Evolutionary conservation across 495 filamentous ascomycete genomes (phyloP).

Genomic region (Xylaria scruposa): DNA sequence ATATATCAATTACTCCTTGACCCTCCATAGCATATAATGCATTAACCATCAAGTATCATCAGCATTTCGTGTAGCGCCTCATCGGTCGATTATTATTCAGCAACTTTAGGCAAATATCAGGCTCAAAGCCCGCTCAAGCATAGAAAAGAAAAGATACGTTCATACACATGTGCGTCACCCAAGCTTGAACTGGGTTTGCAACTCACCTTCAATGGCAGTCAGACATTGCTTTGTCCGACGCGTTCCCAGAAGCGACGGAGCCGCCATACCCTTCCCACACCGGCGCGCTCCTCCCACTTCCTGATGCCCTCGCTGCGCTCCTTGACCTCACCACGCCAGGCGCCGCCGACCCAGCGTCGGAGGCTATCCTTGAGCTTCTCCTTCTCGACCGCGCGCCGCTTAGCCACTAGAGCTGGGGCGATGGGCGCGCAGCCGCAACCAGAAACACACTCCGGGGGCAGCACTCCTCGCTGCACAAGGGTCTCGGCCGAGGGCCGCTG

Average conservation of each 20-base stretch:
- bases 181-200: background rate
- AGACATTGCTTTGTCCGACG: constrained; percentile 40
- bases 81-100: background rate
- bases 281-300: constrained; percentile 49
- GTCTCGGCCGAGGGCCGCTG: constrained; percentile 49
- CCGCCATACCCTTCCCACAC: constrained; percentile 57
- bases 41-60: background rate
- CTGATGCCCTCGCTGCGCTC: constrained; percentile 47
- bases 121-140: background rate
- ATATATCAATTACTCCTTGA: background rate
- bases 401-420: constrained; percentile 50
- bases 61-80: background rate
- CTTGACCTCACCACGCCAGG: constrained; percentile 51
- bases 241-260: constrained; percentile 61
- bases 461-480: constrained; percentile 53
- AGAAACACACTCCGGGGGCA: constrained; percentile 54
- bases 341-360: constrained; percentile 56
- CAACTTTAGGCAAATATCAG: constrained; percentile 4
- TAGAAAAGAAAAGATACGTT: background rate
- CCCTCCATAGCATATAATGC: background rate
- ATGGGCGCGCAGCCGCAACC: constrained; percentile 37
- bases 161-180: background rate
- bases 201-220: constrained; percentile 6
- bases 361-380: constrained; percentile 63
- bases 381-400: constrained; percentile 57